These are phyloP conservation scores for Schizopora paradoxa DNA, from an alignment of 1,284 basidiomycete genomes.

Conservation along the genomic window DNA sequence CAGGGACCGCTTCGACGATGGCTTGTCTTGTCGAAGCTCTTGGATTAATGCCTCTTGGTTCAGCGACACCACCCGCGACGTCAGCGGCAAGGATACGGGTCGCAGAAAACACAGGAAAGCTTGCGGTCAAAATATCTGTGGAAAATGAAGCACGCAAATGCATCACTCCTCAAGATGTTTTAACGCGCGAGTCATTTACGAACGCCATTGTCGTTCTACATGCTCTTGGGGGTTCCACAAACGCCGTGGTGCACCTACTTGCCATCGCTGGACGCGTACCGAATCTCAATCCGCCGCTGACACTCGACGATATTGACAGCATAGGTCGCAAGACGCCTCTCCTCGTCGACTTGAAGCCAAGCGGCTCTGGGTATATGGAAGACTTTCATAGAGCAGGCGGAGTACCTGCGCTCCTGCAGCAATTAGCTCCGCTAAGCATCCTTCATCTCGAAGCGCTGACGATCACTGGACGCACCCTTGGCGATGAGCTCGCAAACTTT, in stretches of 20 bases:
- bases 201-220: slow-evolving; percentile 38
- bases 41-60: slow-evolving; percentile 29
- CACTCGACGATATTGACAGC: slow-evolving; percentile 34
- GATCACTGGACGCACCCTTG: slow-evolving; percentile 30
- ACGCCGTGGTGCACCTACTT: slow-evolving; percentile 37
- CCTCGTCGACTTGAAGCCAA: slow-evolving; percentile 37
- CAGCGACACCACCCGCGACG: slow-evolving; percentile 29
- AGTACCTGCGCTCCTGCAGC: slow-evolving; percentile 28
- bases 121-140: slow-evolving; percentile 20
- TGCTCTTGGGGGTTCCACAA: slow-evolving; percentile 38
- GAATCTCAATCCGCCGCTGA: slow-evolving; percentile 28
- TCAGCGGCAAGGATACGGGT: slow-evolving; percentile 28
- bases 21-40: slow-evolving; percentile 31
- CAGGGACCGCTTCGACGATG: slow-evolving; percentile 32
- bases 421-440: slow-evolving; percentile 20
- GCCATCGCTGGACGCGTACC: slow-evolving; percentile 35
- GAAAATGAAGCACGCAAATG: slow-evolving; percentile 13
- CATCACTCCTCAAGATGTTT: slow-evolving; percentile 32
- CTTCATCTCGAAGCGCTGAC: slow-evolving; percentile 29
- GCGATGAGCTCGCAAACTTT: slow-evolving; percentile 25
- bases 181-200: slow-evolving; percentile 34
- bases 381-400: slow-evolving; percentile 39
- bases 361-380: slow-evolving; percentile 36
- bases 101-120: slow-evolving; percentile 26
- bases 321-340: slow-evolving; percentile 34